Base-by-base conservation (phyloP, 2,329 filamentous ascomycete genomes). In the Colletotrichum chrysophilum region DNA sequence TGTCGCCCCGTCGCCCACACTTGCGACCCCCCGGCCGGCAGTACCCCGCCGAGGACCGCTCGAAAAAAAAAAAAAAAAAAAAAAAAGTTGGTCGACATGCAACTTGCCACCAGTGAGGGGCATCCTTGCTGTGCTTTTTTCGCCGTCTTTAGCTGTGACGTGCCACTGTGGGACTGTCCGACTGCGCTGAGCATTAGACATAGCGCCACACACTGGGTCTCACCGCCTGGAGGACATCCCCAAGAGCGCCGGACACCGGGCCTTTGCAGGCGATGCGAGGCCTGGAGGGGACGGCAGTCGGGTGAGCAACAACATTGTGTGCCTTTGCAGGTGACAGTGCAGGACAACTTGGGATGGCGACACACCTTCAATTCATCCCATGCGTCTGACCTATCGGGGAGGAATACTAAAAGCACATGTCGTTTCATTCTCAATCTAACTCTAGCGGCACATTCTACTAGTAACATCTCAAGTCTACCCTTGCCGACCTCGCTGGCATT, bases 41-140 rank as follows among this genome's bases (percentile, higher is more conserved):
- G 56, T 65, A 62, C 74, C 74, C 74, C 74, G 74, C 74, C 74
- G 64, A 74, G 38, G 56, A 69, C 65, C 58, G 74, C 56, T 71
- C 43, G 28, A 21, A 24, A 67, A 30, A 43, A 30, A 67, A 73
- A 21, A 24, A 67, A 73, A 21, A 24, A 58, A 67, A 58, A 43
- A 52, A 68, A 73, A 66, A 66, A 72, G 56, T 52, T 34, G 56
- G 66, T 38, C 34, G 60, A 55, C 68, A 34, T 28, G 48, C 58
- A 60, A 48, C 58, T 73, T 34, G 64, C 69, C 70, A 75, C 64
- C 56, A 69, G 26, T 65, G 70, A 73, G 74, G 74, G 74, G 70
- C 65, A 76, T 69, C 74, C 74, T 76, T 76, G 74, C 43, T 48
- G 70, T 43, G 12, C 14, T 61, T n/a, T 48, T 66, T 75, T 30